phyloP scores from a whole-genome alignment of 106 monocot genomes.

The Dactylorhiza incarnata region DNA sequence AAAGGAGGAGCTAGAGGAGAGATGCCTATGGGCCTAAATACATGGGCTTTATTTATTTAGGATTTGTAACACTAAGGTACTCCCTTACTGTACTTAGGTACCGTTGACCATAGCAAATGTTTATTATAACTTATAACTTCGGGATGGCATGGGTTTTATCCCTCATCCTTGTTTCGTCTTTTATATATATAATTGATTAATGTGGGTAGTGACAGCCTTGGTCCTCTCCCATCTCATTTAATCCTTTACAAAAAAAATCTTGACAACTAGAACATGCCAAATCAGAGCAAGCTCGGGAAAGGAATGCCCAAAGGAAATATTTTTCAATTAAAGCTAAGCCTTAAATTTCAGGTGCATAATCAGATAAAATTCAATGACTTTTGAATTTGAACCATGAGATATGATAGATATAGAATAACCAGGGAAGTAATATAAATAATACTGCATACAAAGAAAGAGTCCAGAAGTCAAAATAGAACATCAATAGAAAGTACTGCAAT shows the following conservation, averaged over 20 bases:
- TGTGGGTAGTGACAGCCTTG: too few species aligned
- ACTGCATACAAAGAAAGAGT: background rate
- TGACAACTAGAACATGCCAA: background rate
- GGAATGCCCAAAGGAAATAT: background rate
- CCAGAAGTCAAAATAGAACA: constrained; percentile 5
- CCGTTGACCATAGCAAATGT: too few species aligned
- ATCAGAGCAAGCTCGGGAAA: background rate
- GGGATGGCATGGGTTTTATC: too few species aligned
- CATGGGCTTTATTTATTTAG: too few species aligned
- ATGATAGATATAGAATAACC: background rate
- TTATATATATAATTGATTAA: too few species aligned
- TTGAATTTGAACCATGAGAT: background rate
- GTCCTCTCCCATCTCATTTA: too few species aligned
- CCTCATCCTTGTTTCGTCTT: too few species aligned
- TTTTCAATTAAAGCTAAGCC: background rate
- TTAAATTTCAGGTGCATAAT: background rate
- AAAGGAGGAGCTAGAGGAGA: too few species aligned
- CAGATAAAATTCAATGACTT: background rate
- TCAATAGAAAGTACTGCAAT: background rate
- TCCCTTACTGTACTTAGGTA: too few species aligned
- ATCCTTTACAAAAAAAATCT: background rate
- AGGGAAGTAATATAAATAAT: background rate
- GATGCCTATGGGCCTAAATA: too few species aligned
- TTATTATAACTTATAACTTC: too few species aligned
- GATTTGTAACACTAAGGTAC: too few species aligned